Evolutionary conservation across 345 rosid genomes (phyloP).

Genomic region (Salix dunnii): DNA sequence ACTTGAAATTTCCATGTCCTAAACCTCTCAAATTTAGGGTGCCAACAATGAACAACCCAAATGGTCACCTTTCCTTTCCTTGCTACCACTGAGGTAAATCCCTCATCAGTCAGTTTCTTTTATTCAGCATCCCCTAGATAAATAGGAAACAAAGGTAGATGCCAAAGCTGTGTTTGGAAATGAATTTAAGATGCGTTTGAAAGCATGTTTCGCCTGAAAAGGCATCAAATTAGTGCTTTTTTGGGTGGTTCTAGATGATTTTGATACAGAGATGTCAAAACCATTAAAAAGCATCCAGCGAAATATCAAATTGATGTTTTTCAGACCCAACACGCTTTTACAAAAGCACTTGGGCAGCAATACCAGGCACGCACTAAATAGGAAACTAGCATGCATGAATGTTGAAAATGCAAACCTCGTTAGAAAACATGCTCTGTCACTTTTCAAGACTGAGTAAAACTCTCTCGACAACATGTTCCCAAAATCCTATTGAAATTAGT

Average conservation of each 20-base stretch:
- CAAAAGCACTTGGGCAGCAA: background rate
- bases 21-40: background rate
- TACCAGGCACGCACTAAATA: background rate
- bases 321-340: background rate
- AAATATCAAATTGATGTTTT: background rate
- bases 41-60: background rate
- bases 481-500: background rate
- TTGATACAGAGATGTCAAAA: background rate
- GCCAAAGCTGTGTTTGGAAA: background rate
- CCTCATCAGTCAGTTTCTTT: background rate
- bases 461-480: background rate
- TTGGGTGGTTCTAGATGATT: background rate
- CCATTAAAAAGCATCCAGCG: background rate
- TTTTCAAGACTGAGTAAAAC: background rate
- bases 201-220: background rate
- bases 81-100: background rate
- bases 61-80: background rate
- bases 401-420: background rate
- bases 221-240: background rate
- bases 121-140: background rate
- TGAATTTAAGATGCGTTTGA: too few species aligned
- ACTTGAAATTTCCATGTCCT: background rate
- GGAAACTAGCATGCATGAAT: background rate
- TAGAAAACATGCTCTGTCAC: background rate
- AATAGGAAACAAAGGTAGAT: background rate